Percentiles rank a stretch among this genome's conserved stretches.
These are phyloP conservation scores for Fomitopsis serialis DNA, from an alignment of 768 basidiomycete species.

Conservation along the genomic window DNA sequence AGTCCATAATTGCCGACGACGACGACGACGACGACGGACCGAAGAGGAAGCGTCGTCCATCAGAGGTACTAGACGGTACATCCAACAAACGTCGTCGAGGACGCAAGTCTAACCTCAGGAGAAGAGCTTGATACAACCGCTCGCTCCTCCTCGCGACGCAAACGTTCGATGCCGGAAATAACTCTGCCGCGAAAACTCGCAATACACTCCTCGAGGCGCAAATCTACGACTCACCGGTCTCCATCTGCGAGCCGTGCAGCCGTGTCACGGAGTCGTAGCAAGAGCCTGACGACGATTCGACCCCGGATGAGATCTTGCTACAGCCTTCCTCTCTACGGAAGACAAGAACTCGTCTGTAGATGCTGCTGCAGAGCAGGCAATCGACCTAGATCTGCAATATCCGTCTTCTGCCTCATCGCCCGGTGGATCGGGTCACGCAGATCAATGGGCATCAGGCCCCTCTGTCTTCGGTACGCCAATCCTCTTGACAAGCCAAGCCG, in stretches of 20 bases:
- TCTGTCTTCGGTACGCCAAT: slow-evolving; percentile 6
- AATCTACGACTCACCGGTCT: too few species aligned
- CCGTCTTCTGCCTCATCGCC: background rate
- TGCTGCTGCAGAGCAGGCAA: background rate
- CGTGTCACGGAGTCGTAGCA: too few species aligned
- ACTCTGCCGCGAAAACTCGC: background rate
- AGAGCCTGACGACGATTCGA: slow-evolving; percentile 1
- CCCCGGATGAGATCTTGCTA: slow-evolving; percentile 13
- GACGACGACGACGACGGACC: slow-evolving; percentile 1
- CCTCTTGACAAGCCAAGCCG: background rate
- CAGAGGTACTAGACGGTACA: background rate
- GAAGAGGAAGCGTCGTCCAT: background rate
- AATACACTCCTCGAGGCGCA: too few species aligned
- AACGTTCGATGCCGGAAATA: background rate
- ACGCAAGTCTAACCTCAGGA: slow-evolving; percentile 1
- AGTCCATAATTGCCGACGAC: slow-evolving; percentile 8
- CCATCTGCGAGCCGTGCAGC: too few species aligned
- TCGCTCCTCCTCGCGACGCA: background rate
- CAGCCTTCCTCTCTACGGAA: background rate
- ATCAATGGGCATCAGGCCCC: background rate
- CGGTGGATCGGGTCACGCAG: slow-evolving; percentile 1
- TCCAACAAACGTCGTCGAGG: slow-evolving; percentile 3
- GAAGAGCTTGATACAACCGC: background rate
- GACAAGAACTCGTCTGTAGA: background rate
- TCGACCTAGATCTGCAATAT: background rate